phyloP scores from a whole-genome alignment of 2,329 filamentous ascomycete genomes.

The Parastagonospora nodorum region DNA sequence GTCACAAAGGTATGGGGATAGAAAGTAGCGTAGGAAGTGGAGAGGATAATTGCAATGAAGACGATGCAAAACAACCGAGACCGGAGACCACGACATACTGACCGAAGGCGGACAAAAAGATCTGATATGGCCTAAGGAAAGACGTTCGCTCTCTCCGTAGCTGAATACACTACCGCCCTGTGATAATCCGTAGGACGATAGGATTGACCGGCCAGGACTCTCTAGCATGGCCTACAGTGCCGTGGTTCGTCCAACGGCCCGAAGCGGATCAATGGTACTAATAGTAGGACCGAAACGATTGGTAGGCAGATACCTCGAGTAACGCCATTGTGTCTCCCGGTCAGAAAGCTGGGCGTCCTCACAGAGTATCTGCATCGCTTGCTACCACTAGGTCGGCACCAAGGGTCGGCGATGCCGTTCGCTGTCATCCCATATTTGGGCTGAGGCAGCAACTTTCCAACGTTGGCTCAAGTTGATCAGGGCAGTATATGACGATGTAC shows the following conservation, averaged over 20 bases:
- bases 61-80: constrained; percentile 27
- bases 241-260: constrained; percentile 22
- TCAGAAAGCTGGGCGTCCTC: constrained; percentile 14
- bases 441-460: constrained; percentile 22
- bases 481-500: constrained; percentile 9
- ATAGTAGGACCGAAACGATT: constrained; percentile 5
- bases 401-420: constrained; percentile 28
- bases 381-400: constrained; percentile 30
- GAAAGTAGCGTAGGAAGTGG: constrained; percentile 25
- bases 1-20: constrained; percentile 1
- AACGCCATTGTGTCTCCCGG: constrained; percentile 21
- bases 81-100: constrained; percentile 11
- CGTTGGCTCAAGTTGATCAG: constrained; percentile 2
- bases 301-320: constrained; percentile 6
- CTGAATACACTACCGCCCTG: constrained; percentile 21
- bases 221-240: constrained; percentile 15
- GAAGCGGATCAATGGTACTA: constrained; percentile 10
- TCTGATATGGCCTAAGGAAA: constrained; percentile 4
- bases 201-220: constrained; percentile 24
- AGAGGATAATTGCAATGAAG: constrained; percentile 20
- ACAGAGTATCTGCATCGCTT: constrained; percentile 33
- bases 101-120: constrained; percentile 10
- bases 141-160: constrained; percentile 35
- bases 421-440: constrained; percentile 6
- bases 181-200: constrained; percentile 24